These are phyloP conservation scores for Solioccasus polychromus DNA, from an alignment of 768 basidiomycete species.

Conservation along the genomic window DNA sequence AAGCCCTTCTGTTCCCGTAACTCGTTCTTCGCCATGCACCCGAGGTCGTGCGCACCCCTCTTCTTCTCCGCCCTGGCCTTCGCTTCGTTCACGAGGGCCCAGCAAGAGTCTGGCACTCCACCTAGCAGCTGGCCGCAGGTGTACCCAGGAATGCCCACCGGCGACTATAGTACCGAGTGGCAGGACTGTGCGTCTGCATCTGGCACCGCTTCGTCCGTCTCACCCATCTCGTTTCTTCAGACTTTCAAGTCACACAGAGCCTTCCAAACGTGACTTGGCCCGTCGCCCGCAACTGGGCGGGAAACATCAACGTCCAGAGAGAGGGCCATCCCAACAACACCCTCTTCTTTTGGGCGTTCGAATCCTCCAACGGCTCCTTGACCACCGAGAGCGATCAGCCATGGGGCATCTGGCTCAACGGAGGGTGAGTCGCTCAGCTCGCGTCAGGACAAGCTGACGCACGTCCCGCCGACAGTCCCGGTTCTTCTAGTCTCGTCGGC, in stretches of 20 bases:
- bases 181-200: slow-evolving; percentile 51
- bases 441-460: not conserved
- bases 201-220: not conserved
- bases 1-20: too few relatives aligned
- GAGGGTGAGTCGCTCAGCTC: slow-evolving; percentile 45
- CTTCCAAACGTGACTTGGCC: slow-evolving; percentile 63
- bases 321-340: slow-evolving; percentile 61
- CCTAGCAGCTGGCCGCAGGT: slow-evolving; percentile 38
- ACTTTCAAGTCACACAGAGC: slow-evolving; percentile 53
- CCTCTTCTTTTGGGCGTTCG: slow-evolving; percentile 64
- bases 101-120: slow-evolving; percentile 20
- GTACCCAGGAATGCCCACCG: slow-evolving; percentile 42
- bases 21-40: slow-evolving; percentile 22
- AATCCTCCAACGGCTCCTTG: slow-evolving; percentile 55
- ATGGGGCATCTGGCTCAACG: slow-evolving; percentile 75
- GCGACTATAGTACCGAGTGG: slow-evolving; percentile 56
- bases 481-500: slow-evolving; percentile 67
- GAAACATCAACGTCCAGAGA: slow-evolving; percentile 61
- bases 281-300: slow-evolving; percentile 53
- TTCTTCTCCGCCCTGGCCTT: slow-evolving; percentile 2
- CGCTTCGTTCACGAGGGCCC: slow-evolving; percentile 18
- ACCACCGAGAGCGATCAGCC: slow-evolving; percentile 47
- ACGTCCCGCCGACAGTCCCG: slow-evolving; percentile 43
- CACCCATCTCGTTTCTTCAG: slow-evolving; percentile 30
- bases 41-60: slow-evolving; percentile 9